These are phyloP conservation scores for Kondoa subrosea DNA, from an alignment of 768 basidiomycete species.

Conservation along the genomic window DNA sequence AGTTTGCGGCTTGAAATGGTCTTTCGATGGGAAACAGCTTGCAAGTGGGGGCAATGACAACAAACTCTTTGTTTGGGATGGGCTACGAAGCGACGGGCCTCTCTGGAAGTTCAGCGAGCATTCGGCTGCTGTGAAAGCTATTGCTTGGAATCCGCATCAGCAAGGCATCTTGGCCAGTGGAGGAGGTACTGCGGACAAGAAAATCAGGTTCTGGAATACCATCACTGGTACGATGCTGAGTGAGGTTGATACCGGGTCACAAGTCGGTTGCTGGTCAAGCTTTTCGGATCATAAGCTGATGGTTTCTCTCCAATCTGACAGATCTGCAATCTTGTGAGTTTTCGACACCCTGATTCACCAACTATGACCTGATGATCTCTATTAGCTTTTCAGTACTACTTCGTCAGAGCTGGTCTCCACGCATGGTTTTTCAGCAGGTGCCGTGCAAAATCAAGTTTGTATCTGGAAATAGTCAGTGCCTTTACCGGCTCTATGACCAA, in stretches of 20 bases:
- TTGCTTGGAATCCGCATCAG: conserved; percentile 95
- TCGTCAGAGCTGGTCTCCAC: conserved; percentile 96
- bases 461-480: conserved; percentile 47
- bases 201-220: conserved; percentile 94
- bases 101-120: conserved; percentile 94
- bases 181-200: conserved; percentile 97
- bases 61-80: conserved; percentile 94
- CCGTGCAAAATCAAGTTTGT: conserved; percentile 66
- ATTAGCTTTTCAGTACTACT: conserved; percentile 37
- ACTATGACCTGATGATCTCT: neutral
- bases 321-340: neutral
- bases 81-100: conserved; percentile 43
- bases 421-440: conserved; percentile 84
- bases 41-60: conserved; percentile 97
- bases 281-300: conserved; percentile 77
- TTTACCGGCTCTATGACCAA: neutral
- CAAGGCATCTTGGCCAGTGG: conserved; percentile 80
- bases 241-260: conserved; percentile 85
- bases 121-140: conserved; percentile 88
- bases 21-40: conserved; percentile 43
- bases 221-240: conserved; percentile 59
- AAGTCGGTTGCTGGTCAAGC: conserved; percentile 45
- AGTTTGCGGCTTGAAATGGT: conserved; percentile 92
- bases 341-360: neutral
- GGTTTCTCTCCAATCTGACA: conserved; percentile 44